Evolutionary conservation across 352 stramenopile species (phyloP).

Genomic region (Discostella stelligera): DNA sequence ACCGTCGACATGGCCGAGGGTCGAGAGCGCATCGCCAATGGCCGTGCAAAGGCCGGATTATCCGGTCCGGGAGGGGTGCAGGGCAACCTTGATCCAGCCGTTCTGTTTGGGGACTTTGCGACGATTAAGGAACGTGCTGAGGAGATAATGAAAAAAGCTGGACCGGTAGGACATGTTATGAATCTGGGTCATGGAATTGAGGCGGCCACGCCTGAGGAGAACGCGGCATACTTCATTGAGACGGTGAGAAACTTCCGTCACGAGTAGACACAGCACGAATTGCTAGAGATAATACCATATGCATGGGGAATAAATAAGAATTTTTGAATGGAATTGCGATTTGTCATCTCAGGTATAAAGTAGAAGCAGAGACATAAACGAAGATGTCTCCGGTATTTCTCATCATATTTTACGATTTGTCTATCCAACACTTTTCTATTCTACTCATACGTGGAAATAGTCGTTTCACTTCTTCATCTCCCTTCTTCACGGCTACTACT

Average conservation of each 20-base stretch:
- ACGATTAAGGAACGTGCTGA: conserved; percentile 84
- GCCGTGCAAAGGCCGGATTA: conserved; percentile 59
- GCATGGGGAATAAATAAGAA: background rate
- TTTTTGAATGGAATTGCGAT: too few species aligned
- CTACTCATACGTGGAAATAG: conserved; percentile 48
- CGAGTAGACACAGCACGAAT: conserved; percentile 23
- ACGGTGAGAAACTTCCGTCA: conserved; percentile 83
- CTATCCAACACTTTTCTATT: conserved; percentile 50
- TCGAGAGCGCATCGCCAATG: conserved; percentile 71
- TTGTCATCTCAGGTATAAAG: background rate
- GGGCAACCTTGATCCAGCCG: conserved; percentile 86
- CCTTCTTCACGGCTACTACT: conserved; percentile 40
- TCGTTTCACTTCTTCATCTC: conserved; percentile 35
- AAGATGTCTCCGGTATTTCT: background rate
- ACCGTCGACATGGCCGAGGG: conserved; percentile 86
- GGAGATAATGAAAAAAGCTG: conserved; percentile 84
- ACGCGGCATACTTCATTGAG: conserved; percentile 87
- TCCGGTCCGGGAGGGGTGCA: conserved; percentile 75
- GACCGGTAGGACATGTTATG: conserved; percentile 84
- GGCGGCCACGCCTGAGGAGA: conserved; percentile 84
- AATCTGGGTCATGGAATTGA: conserved; percentile 89
- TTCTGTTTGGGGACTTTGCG: conserved; percentile 83
- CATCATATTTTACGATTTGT: background rate
- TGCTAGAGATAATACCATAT: background rate
- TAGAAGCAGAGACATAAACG: background rate